These are phyloP conservation scores for Spathaspora sp. DNA, from an alignment of 1,139 yeast species.

Conservation along the genomic window DNA sequence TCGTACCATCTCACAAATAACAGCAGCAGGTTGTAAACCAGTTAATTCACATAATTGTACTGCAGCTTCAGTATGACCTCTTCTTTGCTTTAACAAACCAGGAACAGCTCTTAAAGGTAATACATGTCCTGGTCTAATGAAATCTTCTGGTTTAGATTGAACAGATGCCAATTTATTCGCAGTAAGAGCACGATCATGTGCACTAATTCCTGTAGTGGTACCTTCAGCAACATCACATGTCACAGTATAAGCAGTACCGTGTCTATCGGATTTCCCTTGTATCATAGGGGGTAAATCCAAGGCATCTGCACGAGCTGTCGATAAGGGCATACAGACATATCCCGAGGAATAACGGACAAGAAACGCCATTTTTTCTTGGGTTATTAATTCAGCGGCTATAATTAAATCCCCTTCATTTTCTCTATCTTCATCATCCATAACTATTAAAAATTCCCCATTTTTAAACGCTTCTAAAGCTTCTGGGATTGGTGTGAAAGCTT, in stretches of 20 bases:
- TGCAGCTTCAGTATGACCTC: constrained; percentile 99
- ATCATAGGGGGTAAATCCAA: constrained; percentile 82
- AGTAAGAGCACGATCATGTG: constrained; percentile 89
- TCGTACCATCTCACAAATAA: constrained; percentile 89
- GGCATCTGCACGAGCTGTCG: constrained; percentile 73
- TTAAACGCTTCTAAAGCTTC: constrained; percentile 80
- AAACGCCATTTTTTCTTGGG: constrained; percentile 91
- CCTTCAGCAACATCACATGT: constrained; percentile 84
- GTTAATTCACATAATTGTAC: constrained; percentile 81
- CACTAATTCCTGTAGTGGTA: constrained; percentile 97
- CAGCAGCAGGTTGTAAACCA: constrained; percentile 83
- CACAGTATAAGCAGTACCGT: constrained; percentile 95
- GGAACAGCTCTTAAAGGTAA: constrained; percentile 90
- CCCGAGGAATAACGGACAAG: constrained; percentile 88
- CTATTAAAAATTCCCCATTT: constrained; percentile 86
- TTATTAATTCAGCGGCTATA: constrained; percentile 79
- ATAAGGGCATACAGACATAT: constrained; percentile 88
- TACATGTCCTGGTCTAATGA: constrained; percentile 90
- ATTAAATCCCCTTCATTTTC: constrained; percentile 98
- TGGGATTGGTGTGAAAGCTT: constrained; percentile 14
- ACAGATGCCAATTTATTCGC: constrained; percentile 70
- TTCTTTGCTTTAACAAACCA: constrained; percentile 76
- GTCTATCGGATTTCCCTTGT: constrained; percentile 68
- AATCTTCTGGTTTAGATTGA: constrained; percentile 55
- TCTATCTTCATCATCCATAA: constrained; percentile 92